Evolutionary conservation across 1,139 yeast species (phyloP).

Genomic region (Suhomyces terraborum): DNA sequence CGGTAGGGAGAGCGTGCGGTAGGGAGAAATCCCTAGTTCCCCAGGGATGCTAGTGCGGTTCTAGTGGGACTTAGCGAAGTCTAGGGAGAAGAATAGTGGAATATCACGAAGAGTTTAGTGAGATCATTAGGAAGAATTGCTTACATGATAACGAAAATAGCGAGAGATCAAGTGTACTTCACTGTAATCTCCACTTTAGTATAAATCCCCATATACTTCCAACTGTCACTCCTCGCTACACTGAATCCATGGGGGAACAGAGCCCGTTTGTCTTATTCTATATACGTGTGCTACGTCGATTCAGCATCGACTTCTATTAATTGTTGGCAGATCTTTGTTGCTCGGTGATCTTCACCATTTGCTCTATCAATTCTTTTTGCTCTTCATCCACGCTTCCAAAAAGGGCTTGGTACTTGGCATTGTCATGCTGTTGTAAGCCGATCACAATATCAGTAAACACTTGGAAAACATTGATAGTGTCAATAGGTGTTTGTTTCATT

Average conservation of each 20-base stretch:
- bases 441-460: slow-evolving; percentile 39
- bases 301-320: slow-evolving; percentile 1
- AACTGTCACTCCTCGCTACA: no score
- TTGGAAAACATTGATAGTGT: slow-evolving; percentile 48
- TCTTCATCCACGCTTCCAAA: slow-evolving; percentile 40
- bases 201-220: no score
- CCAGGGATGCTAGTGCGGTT: background rate
- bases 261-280: background rate
- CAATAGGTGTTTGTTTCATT: slow-evolving; percentile 54
- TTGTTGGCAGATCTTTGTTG: slow-evolving; percentile 13
- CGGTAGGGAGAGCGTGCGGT: background rate
- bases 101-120: no score
- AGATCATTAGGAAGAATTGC: background rate
- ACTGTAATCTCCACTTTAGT: no score
- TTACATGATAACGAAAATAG: no score
- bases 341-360: slow-evolving; percentile 29
- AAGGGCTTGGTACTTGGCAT: slow-evolving; percentile 37
- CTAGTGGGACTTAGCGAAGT: background rate
- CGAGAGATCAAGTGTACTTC: no score
- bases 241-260: background rate
- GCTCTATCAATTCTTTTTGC: slow-evolving; percentile 36
- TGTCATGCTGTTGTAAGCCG: slow-evolving; percentile 33
- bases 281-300: slow-evolving; percentile 1
- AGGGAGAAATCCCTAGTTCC: background rate
- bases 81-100: background rate